Percentiles rank a stretch among this genome's conserved stretches.
Evolutionary conservation across 768 basidiomycete species (phyloP).

Genomic region (Tricholomella constricta): DNA sequence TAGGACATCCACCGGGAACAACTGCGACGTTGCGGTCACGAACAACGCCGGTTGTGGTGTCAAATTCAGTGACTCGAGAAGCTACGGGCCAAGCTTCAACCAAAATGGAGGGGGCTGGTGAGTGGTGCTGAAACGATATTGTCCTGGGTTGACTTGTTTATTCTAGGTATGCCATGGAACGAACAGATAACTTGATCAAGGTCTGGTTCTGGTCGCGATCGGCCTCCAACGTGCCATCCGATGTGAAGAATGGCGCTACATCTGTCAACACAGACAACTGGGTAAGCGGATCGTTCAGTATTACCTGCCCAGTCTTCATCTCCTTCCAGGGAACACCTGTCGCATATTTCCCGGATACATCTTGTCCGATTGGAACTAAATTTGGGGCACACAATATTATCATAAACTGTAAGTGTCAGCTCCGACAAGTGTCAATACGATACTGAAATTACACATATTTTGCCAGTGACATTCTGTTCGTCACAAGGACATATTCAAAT

Average conservation of each 20-base stretch:
- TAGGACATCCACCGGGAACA: constrained; percentile 39
- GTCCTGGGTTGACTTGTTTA: not conserved
- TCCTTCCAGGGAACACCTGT: constrained; percentile 51
- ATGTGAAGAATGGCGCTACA: constrained; percentile 42
- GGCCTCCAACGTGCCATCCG: constrained; percentile 43
- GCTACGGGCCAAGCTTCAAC: constrained; percentile 63
- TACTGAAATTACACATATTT: not conserved
- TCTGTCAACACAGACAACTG: constrained; percentile 52
- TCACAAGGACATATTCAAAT: no score
- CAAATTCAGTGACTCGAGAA: constrained; percentile 37
- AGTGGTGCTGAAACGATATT: constrained; percentile 9
- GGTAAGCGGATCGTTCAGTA: constrained; percentile 34
- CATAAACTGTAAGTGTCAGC: constrained; percentile 49
- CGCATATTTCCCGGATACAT: constrained; percentile 61
- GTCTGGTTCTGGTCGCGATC: constrained; percentile 73
- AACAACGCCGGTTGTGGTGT: constrained; percentile 64
- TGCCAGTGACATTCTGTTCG: constrained; percentile 62
- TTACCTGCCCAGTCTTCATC: not conserved
- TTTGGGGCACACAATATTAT: constrained; percentile 64
- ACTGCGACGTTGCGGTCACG: constrained; percentile 52
- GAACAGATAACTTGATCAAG: constrained; percentile 57
- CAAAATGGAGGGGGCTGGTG: constrained; percentile 63
- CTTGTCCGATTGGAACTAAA: constrained; percentile 56
- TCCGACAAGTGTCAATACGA: not conserved
- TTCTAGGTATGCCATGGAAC: constrained; percentile 62